Conservation (phyloP, 495 filamentous ascomycete species). For the Penicillium canariense region DNA sequence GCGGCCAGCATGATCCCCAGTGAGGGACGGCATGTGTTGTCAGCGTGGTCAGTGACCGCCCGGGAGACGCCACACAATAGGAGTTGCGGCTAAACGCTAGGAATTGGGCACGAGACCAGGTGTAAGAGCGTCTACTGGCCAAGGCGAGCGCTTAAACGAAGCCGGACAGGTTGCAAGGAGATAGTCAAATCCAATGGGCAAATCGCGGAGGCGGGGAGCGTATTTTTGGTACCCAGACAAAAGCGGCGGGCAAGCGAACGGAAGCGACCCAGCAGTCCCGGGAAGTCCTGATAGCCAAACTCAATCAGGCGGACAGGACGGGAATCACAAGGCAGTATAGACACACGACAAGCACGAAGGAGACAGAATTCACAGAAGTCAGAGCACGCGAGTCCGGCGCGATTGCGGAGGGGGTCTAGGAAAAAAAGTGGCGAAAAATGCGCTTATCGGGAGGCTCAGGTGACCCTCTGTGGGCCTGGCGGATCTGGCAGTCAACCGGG, state of each 20-base stretch:
- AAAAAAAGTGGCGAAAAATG: slow-evolving; percentile 25
- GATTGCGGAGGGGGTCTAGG: background rate
- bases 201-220: slow-evolving; percentile 18
- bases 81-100: background rate
- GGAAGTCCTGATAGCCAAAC: slow-evolving; percentile 9
- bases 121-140: background rate
- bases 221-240: slow-evolving; percentile 14
- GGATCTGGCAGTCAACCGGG: slow-evolving; percentile 17
- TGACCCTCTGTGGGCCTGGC: slow-evolving; percentile 19
- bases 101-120: slow-evolving; percentile 11
- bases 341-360: background rate
- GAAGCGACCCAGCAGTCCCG: slow-evolving; percentile 21
- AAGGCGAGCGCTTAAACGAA: background rate
- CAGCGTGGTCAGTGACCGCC: slow-evolving; percentile 6
- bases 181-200: slow-evolving; percentile 1
- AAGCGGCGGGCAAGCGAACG: slow-evolving; percentile 24
- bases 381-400: background rate
- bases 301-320: background rate
- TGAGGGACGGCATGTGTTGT: slow-evolving; percentile 37
- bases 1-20: slow-evolving; percentile 25
- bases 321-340: background rate
- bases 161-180: background rate
- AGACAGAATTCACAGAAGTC: background rate
- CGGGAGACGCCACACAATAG: slow-evolving; percentile 2
- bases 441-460: slow-evolving; percentile 29